Base-by-base conservation (phyloP, 179 eudicot genomes). In the Spergularia azorica region DNA sequence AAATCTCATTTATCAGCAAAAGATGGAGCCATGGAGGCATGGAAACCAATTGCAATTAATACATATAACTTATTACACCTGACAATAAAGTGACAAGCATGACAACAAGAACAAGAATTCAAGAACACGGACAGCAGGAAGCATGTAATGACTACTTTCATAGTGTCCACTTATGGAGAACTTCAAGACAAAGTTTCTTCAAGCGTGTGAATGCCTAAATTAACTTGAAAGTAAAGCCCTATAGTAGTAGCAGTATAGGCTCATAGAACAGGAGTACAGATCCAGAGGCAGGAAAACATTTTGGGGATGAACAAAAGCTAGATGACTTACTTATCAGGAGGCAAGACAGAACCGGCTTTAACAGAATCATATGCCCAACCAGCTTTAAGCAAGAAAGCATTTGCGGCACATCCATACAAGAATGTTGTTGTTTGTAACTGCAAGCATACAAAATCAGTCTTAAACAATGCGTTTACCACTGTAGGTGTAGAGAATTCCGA, bases 401-500 rank as follows among this genome's bases (percentile, higher is more conserved):
- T 83, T 70, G 87, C 93, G 46, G 93, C 95, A 84, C 98, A 91
- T 0, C 95, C 98, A 81, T 92, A 95, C 89, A 95, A 86, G 86
- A 93, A 95, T 77, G 86, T 84, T 58, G 90, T 79, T 20, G 98
- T 90, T 76, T 90, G 91, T 75, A 88, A 87, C 98, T 93, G 97
- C 81, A 78, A 78, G 72, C 72, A 84, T 5, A 54, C 81, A 74
- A 79, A 72, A 61, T 58, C 63, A 21, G 39, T 58, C 66, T 63
- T 60, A 66, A 64, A 64, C 18, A 50, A 76, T n/a, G 59, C 55
- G 43, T 26, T 41, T 26, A 17, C 66, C 46, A 14, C 38, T 3
- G 14, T 52, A 64, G 20, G 8, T 51, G 39, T 14, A 11, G 15
- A 51, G 56, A 68, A 43, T 48, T 43, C 9, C 16, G 54, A 54